phyloP scores from a whole-genome alignment of 345 rosid species.

The Sonneratia alba region DNA sequence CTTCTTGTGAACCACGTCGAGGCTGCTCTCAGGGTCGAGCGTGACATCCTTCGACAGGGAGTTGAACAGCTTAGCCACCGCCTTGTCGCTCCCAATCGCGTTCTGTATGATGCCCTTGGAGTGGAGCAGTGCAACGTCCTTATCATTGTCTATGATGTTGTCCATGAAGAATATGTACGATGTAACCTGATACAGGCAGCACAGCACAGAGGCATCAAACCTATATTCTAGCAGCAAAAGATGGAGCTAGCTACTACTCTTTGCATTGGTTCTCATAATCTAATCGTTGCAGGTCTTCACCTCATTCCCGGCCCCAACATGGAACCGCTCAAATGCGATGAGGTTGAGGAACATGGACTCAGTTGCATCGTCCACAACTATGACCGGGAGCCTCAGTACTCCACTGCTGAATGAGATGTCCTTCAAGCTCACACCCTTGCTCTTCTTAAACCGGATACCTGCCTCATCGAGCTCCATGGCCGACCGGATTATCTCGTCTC shows the following conservation, averaged over 20 bases:
- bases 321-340: conserved; percentile 17
- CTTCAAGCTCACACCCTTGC: conserved; percentile 4
- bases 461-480: not conserved
- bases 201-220: too few species aligned
- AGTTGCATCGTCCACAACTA: not conserved
- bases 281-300: not conserved
- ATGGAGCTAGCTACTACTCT: too few species aligned
- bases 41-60: conserved; percentile 24
- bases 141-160: conserved; percentile 25
- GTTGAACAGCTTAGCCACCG: conserved; percentile 35
- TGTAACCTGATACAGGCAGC: not conserved
- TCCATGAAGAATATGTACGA: conserved; percentile 32
- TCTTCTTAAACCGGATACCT: conserved; percentile 5
- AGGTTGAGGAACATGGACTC: conserved; percentile 16
- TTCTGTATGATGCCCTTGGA: conserved; percentile 30
- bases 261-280: too few species aligned
- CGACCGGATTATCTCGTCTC: not conserved
- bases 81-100: conserved; percentile 32
- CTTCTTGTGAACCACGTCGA: conserved; percentile 18
- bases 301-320: conserved; percentile 15
- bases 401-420: conserved; percentile 12
- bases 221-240: too few species aligned
- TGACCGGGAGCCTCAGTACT: conserved; percentile 7
- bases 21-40: conserved; percentile 22
- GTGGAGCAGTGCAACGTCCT: conserved; percentile 29